Base-by-base conservation (phyloP, 2,329 filamentous ascomycete species). In the Xylaria arbuscula region DNA sequence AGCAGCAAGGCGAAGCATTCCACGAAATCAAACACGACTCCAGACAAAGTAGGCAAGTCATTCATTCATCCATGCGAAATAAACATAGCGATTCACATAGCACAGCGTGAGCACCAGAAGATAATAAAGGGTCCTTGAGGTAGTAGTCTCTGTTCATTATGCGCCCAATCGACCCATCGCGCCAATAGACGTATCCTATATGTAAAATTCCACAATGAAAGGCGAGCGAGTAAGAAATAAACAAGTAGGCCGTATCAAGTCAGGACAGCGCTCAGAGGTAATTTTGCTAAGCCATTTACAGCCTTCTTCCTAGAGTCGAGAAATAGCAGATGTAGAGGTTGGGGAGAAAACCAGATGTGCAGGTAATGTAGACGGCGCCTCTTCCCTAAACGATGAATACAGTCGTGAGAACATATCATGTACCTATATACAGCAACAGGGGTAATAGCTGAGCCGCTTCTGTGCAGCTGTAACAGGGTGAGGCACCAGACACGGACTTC, bases 351-450 rank as follows among this genome's bases (percentile, higher is more conserved):
- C 38, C 48, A 60, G 61, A 67, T 50, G 45, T 47, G 34, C 50
- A 61, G 67, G 36, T 40, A 60, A 55, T 64, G 40, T 15, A 53
- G 53, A 50, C 51, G 13, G n/a, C 13, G 15, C 15, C 53, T 56
- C 40, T 17, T 58, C 50, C 28, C 28, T 38, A 15, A 19, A 42
- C 56, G 19, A 38, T 36, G 54, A 24, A 32, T 3, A 47, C 53
- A 53, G 47, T 60, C 68, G 64, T 51, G 38, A 70, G 19, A 67
- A 64, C 61, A 56, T 32, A 62, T 70, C 64, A 68, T 75, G 74
- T 64, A 62, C 72, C 60, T 70, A 74, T 75, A 74, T 74, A 76
- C 70, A 71, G 64, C 47, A 58, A 56, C 34, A 65, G 34, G 32
- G 40, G 47, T 22, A 48, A 65, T 32, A 61, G 47, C 51, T 15